Evolutionary conservation across 495 filamentous ascomycete genomes (phyloP).

Genomic region (Hyaloscypha bicolor): DNA sequence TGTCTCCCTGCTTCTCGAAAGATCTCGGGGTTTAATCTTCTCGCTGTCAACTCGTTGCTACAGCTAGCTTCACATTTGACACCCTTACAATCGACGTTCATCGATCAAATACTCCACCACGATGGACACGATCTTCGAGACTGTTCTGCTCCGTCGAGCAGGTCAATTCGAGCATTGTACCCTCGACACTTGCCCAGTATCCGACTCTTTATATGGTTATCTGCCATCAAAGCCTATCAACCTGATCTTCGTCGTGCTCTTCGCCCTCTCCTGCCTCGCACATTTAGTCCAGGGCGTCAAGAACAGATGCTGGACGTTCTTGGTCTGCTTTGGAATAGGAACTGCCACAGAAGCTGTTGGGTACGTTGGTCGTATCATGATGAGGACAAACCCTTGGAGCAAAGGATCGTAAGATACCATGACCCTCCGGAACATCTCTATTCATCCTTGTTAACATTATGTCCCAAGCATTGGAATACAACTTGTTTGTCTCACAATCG

Average conservation of each 20-base stretch:
- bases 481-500: constrained; percentile 61
- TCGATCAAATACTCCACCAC: not conserved
- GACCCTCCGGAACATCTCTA: not conserved
- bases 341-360: constrained; percentile 45
- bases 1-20: not conserved
- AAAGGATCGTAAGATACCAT: not conserved
- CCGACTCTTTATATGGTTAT: constrained; percentile 37
- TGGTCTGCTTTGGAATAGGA: constrained; percentile 38
- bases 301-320: constrained; percentile 33
- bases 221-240: constrained; percentile 41
- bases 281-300: constrained; percentile 14
- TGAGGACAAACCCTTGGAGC: constrained; percentile 12
- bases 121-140: not conserved
- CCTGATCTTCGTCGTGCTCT: constrained; percentile 35
- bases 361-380: constrained; percentile 39
- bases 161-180: constrained; percentile 2
- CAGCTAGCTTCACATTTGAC: not conserved
- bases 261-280: constrained; percentile 24
- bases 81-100: not conserved
- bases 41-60: too few species aligned
- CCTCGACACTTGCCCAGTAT: constrained; percentile 34
- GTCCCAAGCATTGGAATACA: constrained; percentile 50
- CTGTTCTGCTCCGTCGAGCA: not conserved
- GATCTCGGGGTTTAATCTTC: not conserved
- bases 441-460: constrained; percentile 36